Conservation (phyloP, 2,329 filamentous ascomycete species). For the Calonectria leucothoes region DNA sequence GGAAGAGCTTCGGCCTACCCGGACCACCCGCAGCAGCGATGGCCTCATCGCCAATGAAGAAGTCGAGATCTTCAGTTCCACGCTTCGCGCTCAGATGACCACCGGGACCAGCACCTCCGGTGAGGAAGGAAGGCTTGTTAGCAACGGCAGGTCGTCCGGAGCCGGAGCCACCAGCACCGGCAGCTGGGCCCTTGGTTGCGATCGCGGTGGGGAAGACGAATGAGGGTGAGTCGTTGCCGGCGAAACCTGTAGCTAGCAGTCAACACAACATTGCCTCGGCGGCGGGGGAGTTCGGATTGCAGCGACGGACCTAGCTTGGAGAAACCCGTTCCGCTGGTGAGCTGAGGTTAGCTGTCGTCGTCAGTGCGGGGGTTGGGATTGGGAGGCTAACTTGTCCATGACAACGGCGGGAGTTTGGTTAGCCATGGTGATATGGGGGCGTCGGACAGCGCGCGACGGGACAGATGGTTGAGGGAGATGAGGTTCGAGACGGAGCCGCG, state of each 20-base stretch:
- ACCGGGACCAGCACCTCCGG: constrained; percentile 84
- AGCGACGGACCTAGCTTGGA: constrained; percentile 89
- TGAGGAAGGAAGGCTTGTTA: constrained; percentile 96
- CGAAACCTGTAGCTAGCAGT: constrained; percentile 76
- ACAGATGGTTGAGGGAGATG: constrained; percentile 17
- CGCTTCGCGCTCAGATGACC: constrained; percentile 91
- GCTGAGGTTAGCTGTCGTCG: constrained; percentile 47
- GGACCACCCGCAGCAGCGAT: constrained; percentile 85
- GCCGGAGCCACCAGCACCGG: constrained; percentile 78
- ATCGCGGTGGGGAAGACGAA: constrained; percentile 99
- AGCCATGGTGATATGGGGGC: constrained; percentile 73
- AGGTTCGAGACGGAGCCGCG: constrained; percentile 28
- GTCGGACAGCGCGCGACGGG: constrained; percentile 36
- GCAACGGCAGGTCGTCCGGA: constrained; percentile 90
- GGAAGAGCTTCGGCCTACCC: constrained; percentile 60
- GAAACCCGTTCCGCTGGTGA: constrained; percentile 93
- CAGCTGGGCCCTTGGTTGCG: constrained; percentile 86
- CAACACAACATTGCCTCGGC: constrained; percentile 34
- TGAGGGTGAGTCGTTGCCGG: constrained; percentile 98
- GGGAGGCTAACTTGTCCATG: constrained; percentile 97
- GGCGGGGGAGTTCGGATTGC: constrained; percentile 14
- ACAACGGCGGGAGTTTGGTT: constrained; percentile 99
- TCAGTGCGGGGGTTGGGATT: constrained; percentile 45
- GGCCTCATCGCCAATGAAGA: constrained; percentile 98
- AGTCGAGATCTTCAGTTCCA: constrained; percentile 97